Evolutionary conservation across 352 stramenopile species (phyloP).

Genomic region (Globisporangium apiculatum): DNA sequence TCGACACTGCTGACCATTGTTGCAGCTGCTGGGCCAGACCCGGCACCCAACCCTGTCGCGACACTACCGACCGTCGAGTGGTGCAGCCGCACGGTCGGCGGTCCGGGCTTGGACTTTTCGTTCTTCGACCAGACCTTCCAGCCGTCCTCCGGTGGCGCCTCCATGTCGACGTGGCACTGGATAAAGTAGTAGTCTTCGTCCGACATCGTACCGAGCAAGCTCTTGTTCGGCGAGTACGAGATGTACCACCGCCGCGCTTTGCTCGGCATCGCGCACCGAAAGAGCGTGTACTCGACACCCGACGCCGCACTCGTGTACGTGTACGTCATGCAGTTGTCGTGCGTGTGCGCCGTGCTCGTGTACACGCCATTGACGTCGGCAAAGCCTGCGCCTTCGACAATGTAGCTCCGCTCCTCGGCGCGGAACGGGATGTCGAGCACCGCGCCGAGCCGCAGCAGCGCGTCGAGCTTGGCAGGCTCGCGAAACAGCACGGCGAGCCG

Average conservation of each 20-base stretch:
- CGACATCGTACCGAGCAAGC: constrained; percentile 72
- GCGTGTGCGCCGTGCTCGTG: constrained; percentile 67
- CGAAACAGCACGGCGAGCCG: constrained; percentile 53
- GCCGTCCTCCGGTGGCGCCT: constrained; percentile 62
- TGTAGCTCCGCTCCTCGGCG: constrained; percentile 78
- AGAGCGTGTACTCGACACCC: constrained; percentile 89
- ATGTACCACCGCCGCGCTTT: constrained; percentile 98
- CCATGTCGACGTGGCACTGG: constrained; percentile 72
- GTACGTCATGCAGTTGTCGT: constrained; percentile 77
- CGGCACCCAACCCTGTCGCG: not conserved
- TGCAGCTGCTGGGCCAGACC: too few relatives aligned
- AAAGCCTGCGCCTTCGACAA: constrained; percentile 87
- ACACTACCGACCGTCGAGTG: constrained; percentile 47
- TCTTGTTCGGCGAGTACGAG: constrained; percentile 91
- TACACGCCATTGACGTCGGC: constrained; percentile 93
- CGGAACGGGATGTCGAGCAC: constrained; percentile 52
- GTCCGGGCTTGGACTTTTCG: constrained; percentile 51
- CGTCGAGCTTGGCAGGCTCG: constrained; percentile 70
- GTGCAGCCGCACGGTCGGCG: constrained; percentile 61
- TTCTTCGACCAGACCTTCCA: constrained; percentile 89
- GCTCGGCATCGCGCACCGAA: constrained; percentile 97
- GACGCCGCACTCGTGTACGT: constrained; percentile 37
- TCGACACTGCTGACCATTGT: not conserved
- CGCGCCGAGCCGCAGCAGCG: constrained; percentile 56
- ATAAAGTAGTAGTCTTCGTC: constrained; percentile 88